These are phyloP conservation scores for Aspergillus ostianus DNA, from an alignment of 495 filamentous ascomycete genomes.

Conservation along the genomic window DNA sequence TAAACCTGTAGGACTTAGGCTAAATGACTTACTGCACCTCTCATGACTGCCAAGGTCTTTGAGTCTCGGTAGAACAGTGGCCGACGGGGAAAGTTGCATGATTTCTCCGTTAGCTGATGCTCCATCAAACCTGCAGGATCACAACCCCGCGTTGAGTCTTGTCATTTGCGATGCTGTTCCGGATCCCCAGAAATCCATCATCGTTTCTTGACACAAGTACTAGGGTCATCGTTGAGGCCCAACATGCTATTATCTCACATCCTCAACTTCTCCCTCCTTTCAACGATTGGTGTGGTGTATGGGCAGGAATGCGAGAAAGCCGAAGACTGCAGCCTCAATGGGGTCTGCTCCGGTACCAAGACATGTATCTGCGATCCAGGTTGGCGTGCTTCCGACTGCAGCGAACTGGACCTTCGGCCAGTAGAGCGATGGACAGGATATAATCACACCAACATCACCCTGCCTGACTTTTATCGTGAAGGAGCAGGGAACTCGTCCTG, in stretches of 20 bases:
- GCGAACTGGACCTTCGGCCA: constrained; percentile 34
- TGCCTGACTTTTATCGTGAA: constrained; percentile 5
- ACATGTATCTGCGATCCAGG: constrained; percentile 36
- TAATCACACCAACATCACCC: constrained; percentile 25
- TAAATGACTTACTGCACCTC: too few species aligned
- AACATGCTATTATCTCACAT: background rate
- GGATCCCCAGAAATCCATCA: too few species aligned
- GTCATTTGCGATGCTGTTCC: background rate
- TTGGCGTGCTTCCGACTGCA: constrained; percentile 37
- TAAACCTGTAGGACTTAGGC: too few species aligned
- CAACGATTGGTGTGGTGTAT: background rate
- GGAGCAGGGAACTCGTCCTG: constrained; percentile 36
- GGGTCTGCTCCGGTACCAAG: constrained; percentile 24
- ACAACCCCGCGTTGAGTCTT: background rate
- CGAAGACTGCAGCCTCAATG: constrained; percentile 44
- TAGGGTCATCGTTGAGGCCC: background rate
- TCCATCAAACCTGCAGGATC: background rate
- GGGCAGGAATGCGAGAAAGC: constrained; percentile 27
- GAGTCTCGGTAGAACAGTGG: too few species aligned
- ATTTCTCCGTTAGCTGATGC: background rate
- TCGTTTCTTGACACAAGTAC: too few species aligned
- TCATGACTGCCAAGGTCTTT: too few species aligned
- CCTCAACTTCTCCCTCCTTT: background rate
- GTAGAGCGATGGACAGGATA: constrained; percentile 31
- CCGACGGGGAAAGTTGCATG: background rate